Base-by-base conservation (phyloP, 2,329 filamentous ascomycete genomes). In the Corynespora cassiicola region DNA sequence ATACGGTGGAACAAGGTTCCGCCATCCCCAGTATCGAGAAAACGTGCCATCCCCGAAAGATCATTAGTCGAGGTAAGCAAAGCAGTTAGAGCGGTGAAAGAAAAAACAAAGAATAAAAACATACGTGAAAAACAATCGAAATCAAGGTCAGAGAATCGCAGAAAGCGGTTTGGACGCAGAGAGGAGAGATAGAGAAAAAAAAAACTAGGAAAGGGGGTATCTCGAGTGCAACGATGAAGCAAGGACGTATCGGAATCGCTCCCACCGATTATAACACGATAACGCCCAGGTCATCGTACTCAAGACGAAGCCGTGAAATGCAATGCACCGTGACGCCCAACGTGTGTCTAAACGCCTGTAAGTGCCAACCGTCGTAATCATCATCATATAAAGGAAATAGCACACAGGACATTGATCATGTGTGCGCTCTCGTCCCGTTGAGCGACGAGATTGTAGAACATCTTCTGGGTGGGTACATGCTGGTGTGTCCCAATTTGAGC, bases 231-330 rank as follows among this genome's bases (percentile, higher is more conserved):
- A 43, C 42, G 39, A 39, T 38, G 41, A 42, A 50, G 40, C 43
- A 42, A 42, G 33, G 47, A 36, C 47, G 40, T 50, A 29, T 35
- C 37, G 36, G 47, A 40, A 48, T 54, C 47, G 50, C 50, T 54
- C 50, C 47, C 50, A 54, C 47, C 50, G 50, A 54, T 45, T 45
- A 48, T 44, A 54, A 51, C 42, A 45, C 45, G 42, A 45, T 28
- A 36, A 44, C 39, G 36, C 42, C 42, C 36, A 19, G 27, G 14
- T 18, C 40, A 31, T 30, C 36, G 15, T 28, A 16, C 29, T 32
- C 34, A 39, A 42, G 30, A 36, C 10, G 22, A 17, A 28, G 20
- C 21, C 14, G n/a, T 17, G 22, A 24, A 12, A 22, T 7, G 15
- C 28, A 19, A 18, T 19, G 23, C 35, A 21, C 21, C 19, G 3